Evolutionary conservation across 176 grass and related monocot genomes (phyloP).

Genomic region (Carex littledalei): DNA sequence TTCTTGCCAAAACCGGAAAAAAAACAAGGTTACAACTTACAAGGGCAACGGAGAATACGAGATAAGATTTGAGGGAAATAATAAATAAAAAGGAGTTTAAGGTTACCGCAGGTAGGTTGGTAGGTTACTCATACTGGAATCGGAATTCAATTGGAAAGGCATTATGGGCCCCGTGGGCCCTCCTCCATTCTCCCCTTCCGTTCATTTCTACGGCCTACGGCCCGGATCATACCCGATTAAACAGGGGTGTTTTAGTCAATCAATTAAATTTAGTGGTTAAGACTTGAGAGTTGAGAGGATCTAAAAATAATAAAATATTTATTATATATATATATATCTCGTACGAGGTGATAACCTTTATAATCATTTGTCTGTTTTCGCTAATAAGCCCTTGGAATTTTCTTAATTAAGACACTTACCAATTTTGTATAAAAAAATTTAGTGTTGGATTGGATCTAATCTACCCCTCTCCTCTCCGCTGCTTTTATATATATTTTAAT

Average conservation of each 20-base stretch:
- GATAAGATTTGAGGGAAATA: slow-evolving; percentile 7
- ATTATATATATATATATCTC: not conserved
- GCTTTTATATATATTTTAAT: not conserved
- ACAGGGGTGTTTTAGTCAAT: slow-evolving; percentile 8
- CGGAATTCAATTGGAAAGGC: not conserved
- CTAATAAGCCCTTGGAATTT: not conserved
- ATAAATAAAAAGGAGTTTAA: slow-evolving; percentile 10
- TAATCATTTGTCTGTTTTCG: not conserved
- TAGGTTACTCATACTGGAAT: not conserved
- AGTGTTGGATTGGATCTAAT: not conserved
- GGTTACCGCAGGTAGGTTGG: not conserved
- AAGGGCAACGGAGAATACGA: slow-evolving; percentile 15
- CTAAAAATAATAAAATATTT: not conserved
- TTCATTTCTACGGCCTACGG: not conserved
- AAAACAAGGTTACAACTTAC: too few relatives aligned
- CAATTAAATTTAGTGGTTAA: not conserved
- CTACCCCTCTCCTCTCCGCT: not conserved
- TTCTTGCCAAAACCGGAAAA: slow-evolving; percentile 34
- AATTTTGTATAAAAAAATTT: not conserved
- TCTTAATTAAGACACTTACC: not conserved
- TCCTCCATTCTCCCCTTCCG: not conserved
- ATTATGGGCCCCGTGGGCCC: not conserved
- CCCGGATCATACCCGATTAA: not conserved
- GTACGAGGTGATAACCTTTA: slow-evolving; percentile 29
- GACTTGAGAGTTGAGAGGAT: not conserved